Conservation (phyloP, 1,139 yeast genomes). For the Candida glucosophila region DNA sequence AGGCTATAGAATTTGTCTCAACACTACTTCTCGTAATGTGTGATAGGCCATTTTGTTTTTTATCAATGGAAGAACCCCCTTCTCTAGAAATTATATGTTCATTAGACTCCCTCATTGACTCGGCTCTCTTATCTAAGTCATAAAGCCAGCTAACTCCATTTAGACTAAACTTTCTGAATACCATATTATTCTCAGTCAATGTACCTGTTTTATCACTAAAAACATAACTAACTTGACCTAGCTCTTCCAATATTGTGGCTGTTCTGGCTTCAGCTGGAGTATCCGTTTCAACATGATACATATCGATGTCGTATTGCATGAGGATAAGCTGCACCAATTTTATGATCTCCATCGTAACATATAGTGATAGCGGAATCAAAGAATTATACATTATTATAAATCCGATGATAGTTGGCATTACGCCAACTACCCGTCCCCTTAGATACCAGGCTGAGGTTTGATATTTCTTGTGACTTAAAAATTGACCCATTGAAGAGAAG, state of each 20-base stretch:
- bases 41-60: too few relatives aligned
- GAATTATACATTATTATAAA: constrained; percentile 96
- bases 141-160: constrained; percentile 90
- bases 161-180: constrained; percentile 74
- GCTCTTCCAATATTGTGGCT: constrained; percentile 89
- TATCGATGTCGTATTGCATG: constrained; percentile 84
- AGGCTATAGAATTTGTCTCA: constrained; percentile 13
- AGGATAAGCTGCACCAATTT: constrained; percentile 77
- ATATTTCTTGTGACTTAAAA: constrained; percentile 38
- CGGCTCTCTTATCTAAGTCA: constrained; percentile 44
- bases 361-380: constrained; percentile 85
- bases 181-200: constrained; percentile 83
- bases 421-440: constrained; percentile 66
- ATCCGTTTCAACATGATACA: constrained; percentile 78
- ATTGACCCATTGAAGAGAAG: constrained; percentile 76
- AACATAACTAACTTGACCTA: constrained; percentile 92
- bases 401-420: constrained; percentile 88
- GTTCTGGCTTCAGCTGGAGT: constrained; percentile 95
- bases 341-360: constrained; percentile 94
- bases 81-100: too few relatives aligned
- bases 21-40: constrained; percentile 25
- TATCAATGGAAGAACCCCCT: too few relatives aligned
- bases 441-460: constrained; percentile 67
- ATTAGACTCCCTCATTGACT: too few relatives aligned
- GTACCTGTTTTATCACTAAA: constrained; percentile 98